Percentiles rank a stretch among this genome's conserved stretches.
phyloP scores from a whole-genome alignment of 768 basidiomycete genomes.

The Russula sp. region DNA sequence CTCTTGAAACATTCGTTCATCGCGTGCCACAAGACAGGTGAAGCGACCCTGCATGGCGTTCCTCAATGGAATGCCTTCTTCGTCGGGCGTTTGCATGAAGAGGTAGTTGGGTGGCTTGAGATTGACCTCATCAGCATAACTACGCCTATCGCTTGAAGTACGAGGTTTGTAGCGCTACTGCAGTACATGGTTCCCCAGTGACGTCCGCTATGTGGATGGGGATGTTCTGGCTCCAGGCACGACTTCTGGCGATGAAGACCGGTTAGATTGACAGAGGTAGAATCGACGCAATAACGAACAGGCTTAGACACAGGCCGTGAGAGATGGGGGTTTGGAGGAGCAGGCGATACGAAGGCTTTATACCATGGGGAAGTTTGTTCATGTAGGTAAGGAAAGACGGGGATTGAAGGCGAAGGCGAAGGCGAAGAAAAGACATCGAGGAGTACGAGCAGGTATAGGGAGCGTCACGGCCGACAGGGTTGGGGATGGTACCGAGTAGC shows the following conservation, averaged over 20 bases:
- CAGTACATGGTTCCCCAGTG: neutral
- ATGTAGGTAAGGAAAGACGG: too few species aligned
- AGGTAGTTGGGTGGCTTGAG: conserved; percentile 64
- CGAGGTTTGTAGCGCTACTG: neutral
- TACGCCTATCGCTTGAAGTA: neutral
- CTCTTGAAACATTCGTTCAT: conserved; percentile 59
- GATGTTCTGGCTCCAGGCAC: too few species aligned
- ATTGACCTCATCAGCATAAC: conserved; percentile 52
- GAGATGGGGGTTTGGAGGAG: too few species aligned
- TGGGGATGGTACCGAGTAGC: too few species aligned
- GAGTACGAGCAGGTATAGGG: too few species aligned
- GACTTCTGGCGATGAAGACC: neutral
- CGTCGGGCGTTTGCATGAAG: conserved; percentile 43
- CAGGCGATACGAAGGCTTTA: too few species aligned
- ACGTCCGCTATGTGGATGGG: neutral
- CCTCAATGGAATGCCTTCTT: conserved; percentile 54
- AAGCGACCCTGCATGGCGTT: conserved; percentile 60
- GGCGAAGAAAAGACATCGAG: too few species aligned
- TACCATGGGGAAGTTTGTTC: too few species aligned
- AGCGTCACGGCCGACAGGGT: too few species aligned
- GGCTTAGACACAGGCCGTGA: too few species aligned
- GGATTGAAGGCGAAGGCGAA: too few species aligned
- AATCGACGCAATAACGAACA: too few species aligned
- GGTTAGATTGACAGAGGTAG: neutral
- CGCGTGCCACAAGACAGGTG: conserved; percentile 47